Evolutionary conservation across 164 flowering plant species (phyloP).

Genomic region (Paratinospora sagittata): DNA sequence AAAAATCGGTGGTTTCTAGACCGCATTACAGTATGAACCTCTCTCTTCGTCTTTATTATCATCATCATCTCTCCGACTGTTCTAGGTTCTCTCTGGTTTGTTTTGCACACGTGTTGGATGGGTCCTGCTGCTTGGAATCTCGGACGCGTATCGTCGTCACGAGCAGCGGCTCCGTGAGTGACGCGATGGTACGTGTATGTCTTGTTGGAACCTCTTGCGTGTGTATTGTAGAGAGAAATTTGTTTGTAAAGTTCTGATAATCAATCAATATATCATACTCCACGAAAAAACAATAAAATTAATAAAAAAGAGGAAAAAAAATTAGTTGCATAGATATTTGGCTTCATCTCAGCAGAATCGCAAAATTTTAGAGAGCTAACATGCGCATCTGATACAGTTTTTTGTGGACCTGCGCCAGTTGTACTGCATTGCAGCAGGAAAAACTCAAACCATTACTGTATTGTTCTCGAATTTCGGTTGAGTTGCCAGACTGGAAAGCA

Average conservation of each 20-base stretch:
- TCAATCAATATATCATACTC: background rate
- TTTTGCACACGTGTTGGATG: constrained; percentile 7
- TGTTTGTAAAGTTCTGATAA: too few relatives aligned
- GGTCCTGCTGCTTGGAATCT: background rate
- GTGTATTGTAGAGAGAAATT: background rate
- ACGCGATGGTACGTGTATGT: constrained; percentile 9
- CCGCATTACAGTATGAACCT: constrained; percentile 2
- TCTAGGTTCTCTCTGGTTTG: background rate
- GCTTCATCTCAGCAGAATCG: background rate
- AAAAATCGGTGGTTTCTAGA: constrained; percentile 41
- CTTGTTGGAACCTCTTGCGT: background rate
- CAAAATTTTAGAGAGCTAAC: background rate
- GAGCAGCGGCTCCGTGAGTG: background rate
- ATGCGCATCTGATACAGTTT: background rate
- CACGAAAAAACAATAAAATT: background rate
- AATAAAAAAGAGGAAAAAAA: background rate
- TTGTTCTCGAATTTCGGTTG: background rate
- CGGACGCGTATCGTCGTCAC: constrained; percentile 5
- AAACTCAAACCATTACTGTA: background rate
- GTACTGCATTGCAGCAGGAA: too few relatives aligned
- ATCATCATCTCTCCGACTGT: background rate
- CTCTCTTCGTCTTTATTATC: background rate
- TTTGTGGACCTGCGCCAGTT: background rate
- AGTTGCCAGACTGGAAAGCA: background rate
- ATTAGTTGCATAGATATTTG: background rate